A percentile compares a stretch with the other conserved stretches of the same genome.
These are phyloP conservation scores for Jasminum sambac DNA, from an alignment of 257 asterid species.

Conservation along the genomic window DNA sequence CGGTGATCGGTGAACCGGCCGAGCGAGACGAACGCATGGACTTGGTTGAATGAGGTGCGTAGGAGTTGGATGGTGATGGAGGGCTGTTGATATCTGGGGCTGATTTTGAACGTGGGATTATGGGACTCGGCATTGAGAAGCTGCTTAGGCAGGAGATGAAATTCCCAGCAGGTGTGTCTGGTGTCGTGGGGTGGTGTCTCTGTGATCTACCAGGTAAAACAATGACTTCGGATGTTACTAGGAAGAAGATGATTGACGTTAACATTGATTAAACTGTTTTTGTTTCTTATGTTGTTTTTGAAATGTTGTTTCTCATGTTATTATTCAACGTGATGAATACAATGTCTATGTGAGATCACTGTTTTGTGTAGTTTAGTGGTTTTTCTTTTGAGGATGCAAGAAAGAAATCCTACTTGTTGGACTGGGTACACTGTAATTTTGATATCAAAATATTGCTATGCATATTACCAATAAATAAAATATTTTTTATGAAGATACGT, in stretches of 20 bases:
- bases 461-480: neutral
- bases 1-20: slow-evolving; percentile 39
- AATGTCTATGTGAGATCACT: slow-evolving; percentile 11
- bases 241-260: slow-evolving; percentile 8
- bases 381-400: too few species aligned
- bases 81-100: slow-evolving; percentile 48
- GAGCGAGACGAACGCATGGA: slow-evolving; percentile 33
- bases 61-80: slow-evolving; percentile 37
- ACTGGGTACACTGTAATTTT: neutral
- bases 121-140: slow-evolving; percentile 52
- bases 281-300: neutral
- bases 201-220: neutral
- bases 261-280: neutral
- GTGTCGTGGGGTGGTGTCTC: neutral
- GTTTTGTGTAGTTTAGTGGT: neutral
- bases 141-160: slow-evolving; percentile 3
- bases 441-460: too few species aligned
- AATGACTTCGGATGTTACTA: neutral
- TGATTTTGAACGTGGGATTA: slow-evolving; percentile 56
- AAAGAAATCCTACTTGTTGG: too few species aligned
- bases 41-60: slow-evolving; percentile 14
- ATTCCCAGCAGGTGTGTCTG: neutral
- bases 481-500: too few species aligned
- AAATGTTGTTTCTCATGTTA: neutral
- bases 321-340: slow-evolving; percentile 4